A percentile compares a stretch with the other conserved stretches of the same genome.
phyloP scores from a whole-genome alignment of 306 rosid genomes.

The Vachellia collinsii region DNA sequence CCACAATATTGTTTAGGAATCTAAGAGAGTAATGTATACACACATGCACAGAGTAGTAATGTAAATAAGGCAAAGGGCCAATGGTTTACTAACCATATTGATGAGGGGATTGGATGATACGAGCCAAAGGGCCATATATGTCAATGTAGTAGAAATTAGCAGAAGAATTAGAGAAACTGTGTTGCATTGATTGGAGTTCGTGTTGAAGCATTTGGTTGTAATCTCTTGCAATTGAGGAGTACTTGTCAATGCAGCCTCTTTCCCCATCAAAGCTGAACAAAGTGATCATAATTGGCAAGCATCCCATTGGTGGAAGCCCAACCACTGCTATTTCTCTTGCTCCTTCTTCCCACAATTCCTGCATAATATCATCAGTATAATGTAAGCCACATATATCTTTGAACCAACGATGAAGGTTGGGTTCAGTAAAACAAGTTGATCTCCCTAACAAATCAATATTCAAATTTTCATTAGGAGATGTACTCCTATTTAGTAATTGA shows the following conservation, averaged over 20 bases:
- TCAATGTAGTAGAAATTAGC: slow-evolving; percentile 56
- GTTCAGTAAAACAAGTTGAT: too few relatives aligned
- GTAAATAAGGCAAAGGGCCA: neutral
- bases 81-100: slow-evolving; percentile 47
- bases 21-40: neutral
- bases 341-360: slow-evolving; percentile 72
- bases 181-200: slow-evolving; percentile 43
- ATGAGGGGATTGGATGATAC: slow-evolving; percentile 44
- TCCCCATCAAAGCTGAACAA: slow-evolving; percentile 7
- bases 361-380: neutral
- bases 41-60: neutral
- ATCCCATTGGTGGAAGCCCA: slow-evolving; percentile 81
- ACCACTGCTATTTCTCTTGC: slow-evolving; percentile 52
- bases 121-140: slow-evolving; percentile 51
- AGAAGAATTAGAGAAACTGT: slow-evolving; percentile 18
- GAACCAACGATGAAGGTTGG: too few relatives aligned
- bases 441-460: too few relatives aligned
- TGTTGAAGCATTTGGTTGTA: slow-evolving; percentile 64
- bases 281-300: slow-evolving; percentile 64
- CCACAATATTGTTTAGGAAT: neutral
- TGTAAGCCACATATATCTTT: neutral
- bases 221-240: slow-evolving; percentile 52
- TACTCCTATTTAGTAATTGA: too few relatives aligned
- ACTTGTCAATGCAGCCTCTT: slow-evolving; percentile 54
- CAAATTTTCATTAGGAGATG: too few relatives aligned